Percentiles rank a stretch among this genome's conserved stretches.
These are phyloP conservation scores for Friedmanniomyces endolithicus DNA, from an alignment of 495 filamentous ascomycete species.

Conservation along the genomic window DNA sequence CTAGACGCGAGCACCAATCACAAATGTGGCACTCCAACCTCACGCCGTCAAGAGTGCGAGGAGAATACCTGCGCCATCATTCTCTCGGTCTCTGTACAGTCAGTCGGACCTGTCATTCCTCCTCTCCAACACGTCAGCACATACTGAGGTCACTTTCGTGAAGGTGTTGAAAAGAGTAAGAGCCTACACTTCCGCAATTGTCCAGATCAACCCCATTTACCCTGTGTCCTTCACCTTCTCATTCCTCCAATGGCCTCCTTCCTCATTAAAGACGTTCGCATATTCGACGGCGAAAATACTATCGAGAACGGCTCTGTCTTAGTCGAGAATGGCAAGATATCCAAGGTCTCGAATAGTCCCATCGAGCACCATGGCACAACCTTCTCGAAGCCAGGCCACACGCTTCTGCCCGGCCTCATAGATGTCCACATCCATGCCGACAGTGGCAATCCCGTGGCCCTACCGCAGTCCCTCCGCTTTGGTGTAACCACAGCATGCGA, in stretches of 20 bases:
- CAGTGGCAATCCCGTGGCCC: conserved; percentile 23
- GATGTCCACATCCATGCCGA: conserved; percentile 30
- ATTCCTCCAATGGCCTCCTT: conserved; percentile 24
- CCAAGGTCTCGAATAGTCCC: conserved; percentile 9
- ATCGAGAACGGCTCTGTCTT: conserved; percentile 24
- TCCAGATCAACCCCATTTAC: not conserved
- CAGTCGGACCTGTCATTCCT: too few species aligned
- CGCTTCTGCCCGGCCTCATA: conserved; percentile 30
- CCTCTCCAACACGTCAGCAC: too few species aligned
- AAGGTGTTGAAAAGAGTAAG: not conserved
- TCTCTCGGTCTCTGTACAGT: too few species aligned
- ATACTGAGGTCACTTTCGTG: too few species aligned
- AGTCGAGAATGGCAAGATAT: conserved; percentile 26
- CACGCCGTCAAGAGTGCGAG: too few species aligned
- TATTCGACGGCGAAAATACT: conserved; percentile 27
- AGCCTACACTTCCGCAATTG: not conserved
- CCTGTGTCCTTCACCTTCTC: not conserved
- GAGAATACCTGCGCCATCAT: too few species aligned
- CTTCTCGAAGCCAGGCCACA: conserved; percentile 27
- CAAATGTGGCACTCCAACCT: too few species aligned
- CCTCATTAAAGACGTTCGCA: conserved; percentile 27
- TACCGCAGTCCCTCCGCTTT: conserved; percentile 28
- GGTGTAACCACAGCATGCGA: conserved; percentile 30
- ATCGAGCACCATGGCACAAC: conserved; percentile 9
- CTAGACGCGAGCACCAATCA: too few species aligned